Evolutionary conservation across 2,329 filamentous ascomycete species (phyloP).

Genomic region (Arthrocladium fulminans): DNA sequence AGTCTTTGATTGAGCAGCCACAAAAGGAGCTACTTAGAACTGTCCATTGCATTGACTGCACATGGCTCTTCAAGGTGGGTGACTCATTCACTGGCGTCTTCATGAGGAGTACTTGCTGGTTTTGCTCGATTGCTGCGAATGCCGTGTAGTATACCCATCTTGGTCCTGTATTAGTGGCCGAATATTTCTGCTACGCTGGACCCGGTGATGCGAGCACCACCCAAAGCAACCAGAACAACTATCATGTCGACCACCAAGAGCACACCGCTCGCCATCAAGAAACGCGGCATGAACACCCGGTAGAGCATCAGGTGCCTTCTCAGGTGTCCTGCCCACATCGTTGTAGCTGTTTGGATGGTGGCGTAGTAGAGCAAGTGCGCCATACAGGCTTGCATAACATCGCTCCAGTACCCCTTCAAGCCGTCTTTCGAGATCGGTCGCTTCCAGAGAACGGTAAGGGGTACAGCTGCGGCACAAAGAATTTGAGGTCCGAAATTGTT

Average conservation of each 20-base stretch:
- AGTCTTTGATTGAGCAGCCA: too few relatives aligned
- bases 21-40: too few relatives aligned
- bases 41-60: too few relatives aligned
- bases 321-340: constrained; percentile 80
- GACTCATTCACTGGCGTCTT: not conserved
- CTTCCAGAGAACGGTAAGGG: constrained; percentile 82
- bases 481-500: constrained; percentile 91
- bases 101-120: not conserved
- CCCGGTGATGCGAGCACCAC: constrained; percentile 66
- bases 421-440: constrained; percentile 63
- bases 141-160: too few relatives aligned
- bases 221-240: constrained; percentile 58
- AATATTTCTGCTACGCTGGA: constrained; percentile 78
- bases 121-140: not conserved
- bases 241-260: constrained; percentile 71
- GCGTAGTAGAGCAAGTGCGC: constrained; percentile 76
- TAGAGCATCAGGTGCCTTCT: constrained; percentile 93
- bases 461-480: constrained; percentile 67
- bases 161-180: constrained; percentile 52
- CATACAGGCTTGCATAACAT: constrained; percentile 60
- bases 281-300: constrained; percentile 82
- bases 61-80: too few relatives aligned
- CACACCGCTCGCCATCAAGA: constrained; percentile 68
- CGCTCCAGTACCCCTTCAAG: constrained; percentile 35
- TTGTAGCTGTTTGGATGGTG: constrained; percentile 73